Evolutionary conservation across 2,329 filamentous ascomycete genomes (phyloP).

Genomic region (Spiromastix sp.): DNA sequence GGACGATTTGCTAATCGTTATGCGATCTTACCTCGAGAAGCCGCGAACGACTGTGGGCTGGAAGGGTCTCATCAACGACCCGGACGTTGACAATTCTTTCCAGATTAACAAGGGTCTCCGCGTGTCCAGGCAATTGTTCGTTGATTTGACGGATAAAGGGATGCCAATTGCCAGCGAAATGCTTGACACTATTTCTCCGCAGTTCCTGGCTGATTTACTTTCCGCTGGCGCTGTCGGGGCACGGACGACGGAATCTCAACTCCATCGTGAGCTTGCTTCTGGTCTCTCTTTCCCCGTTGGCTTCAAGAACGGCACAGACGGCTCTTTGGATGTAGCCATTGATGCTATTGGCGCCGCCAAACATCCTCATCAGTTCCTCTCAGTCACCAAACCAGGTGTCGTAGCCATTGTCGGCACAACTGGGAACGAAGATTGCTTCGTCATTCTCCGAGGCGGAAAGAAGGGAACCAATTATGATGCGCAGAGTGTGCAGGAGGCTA

Average conservation of each 20-base stretch:
- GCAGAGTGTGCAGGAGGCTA: conserved; percentile 71
- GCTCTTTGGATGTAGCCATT: conserved; percentile 76
- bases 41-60: conserved; percentile 94
- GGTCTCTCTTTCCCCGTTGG: conserved; percentile 95
- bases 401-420: conserved; percentile 90
- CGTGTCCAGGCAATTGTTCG: conserved; percentile 78
- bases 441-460: conserved; percentile 85
- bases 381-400: conserved; percentile 90
- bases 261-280: conserved; percentile 88
- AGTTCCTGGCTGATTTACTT: conserved; percentile 88
- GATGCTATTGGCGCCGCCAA: conserved; percentile 90
- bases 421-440: conserved; percentile 95
- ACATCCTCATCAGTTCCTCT: conserved; percentile 93
- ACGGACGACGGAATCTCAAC: conserved; percentile 90
- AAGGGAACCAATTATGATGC: conserved; percentile 91
- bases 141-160: conserved; percentile 79
- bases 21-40: conserved; percentile 98
- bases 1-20: conserved; percentile 84
- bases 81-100: conserved; percentile 96
- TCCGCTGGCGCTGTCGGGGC: conserved; percentile 90
- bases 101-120: conserved; percentile 97
- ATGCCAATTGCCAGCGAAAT: conserved; percentile 98
- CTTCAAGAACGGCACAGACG: conserved; percentile 99
- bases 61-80: conserved; percentile 98
- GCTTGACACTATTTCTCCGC: conserved; percentile 94